Base-by-base conservation (phyloP, 176 grass and related monocot genomes). In the Eleusine coracana region DNA sequence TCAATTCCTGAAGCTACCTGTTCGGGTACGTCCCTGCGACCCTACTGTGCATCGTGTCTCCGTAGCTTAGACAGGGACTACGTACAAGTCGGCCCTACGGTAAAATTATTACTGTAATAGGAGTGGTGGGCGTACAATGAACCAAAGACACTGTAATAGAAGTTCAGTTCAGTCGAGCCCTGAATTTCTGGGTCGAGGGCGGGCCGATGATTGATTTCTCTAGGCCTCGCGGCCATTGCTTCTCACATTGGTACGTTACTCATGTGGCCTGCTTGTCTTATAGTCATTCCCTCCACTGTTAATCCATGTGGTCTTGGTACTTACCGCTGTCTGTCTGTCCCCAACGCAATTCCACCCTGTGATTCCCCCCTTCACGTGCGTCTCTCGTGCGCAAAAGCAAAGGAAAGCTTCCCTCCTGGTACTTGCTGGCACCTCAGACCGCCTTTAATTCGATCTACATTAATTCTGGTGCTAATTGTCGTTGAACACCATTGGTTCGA, bases 261-360 rank as follows among this genome's bases (percentile, higher is more conserved):
- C 36, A 13, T 58, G 61, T 81, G 73, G 68, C 73, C 46, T 73
- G 27, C 28, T 59, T 80, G 86, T 85, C 82, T 60, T 36, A 65
- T 66, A 63, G 77, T 45, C 73, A 56, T 76, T 76, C 56, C 70
- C 20, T 77, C 29, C 13, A 72, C 88, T 82, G 83, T 82, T 59
- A 78, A 73, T 78, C 73, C 78, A 86, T 76, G 73, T 86, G 72
- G 10, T 21, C 3, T 36, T 38, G 46, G 18, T 77, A 28, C 78
- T 69, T 59, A 59, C 37, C 66, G 28, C 49, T 70, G 78, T 18
- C 49, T 58, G 44, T 46, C 34, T 70, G 78, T 28, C 36, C 70
- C 77, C 62, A 54, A 11, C 8, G 44, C 44, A 46, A 39, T 50
- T 34, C 48, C 67, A 59, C 31, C 67, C 50, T 36, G 78, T 80